Base-by-base conservation (phyloP, 2,329 filamentous ascomycete species). In the Ilyonectria sp. region DNA sequence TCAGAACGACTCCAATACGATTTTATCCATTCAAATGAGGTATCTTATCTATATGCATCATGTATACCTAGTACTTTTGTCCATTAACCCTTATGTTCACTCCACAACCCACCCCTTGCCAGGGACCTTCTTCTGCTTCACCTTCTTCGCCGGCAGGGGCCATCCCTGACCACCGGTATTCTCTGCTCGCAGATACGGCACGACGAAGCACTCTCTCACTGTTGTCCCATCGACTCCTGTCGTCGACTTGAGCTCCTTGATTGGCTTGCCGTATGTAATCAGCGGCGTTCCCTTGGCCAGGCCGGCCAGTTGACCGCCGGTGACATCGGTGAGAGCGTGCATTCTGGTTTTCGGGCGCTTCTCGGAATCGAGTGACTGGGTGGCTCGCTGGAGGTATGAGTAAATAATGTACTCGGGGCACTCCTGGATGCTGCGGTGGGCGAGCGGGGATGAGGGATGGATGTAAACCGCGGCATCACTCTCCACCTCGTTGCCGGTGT, bases 371-470 rank as follows among this genome's bases (percentile, higher is more conserved):
- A 86, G 82, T 0, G 85, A 80, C 0, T 86, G 82, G 0, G 87
- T 84, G 3, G 90, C 84, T 63, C 91, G 90, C 78, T 97, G 95
- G 4, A 99, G 89, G 76, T 95, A 92, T 15, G 91, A 91, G 83
- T 98, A 99, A 19, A 97, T 86, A 65, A 98, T 87, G 77, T 95
- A 98, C 67, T 93, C 89, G 0, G 96, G 96, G 73, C 96, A 93
- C 80, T 95, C 92, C 63, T 89, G 88, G 0, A 87, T 82, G 70
- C 89, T 88, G 69, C 91, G 79, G 79, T 92, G 87, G 44, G 95
- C 90, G 9, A 99, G 87, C 3, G 94, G 86, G 2, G 94, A 97
- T 0, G 92, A 89, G 0, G 96, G 94, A 79, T 98, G 96, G 50
- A 98, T 89, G 78, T 93, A 98, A 2, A 98, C 94, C 35, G 91